Evolutionary conservation across 176 grass and related monocot species (phyloP).

Genomic region (Eremochloa ophiuroides): DNA sequence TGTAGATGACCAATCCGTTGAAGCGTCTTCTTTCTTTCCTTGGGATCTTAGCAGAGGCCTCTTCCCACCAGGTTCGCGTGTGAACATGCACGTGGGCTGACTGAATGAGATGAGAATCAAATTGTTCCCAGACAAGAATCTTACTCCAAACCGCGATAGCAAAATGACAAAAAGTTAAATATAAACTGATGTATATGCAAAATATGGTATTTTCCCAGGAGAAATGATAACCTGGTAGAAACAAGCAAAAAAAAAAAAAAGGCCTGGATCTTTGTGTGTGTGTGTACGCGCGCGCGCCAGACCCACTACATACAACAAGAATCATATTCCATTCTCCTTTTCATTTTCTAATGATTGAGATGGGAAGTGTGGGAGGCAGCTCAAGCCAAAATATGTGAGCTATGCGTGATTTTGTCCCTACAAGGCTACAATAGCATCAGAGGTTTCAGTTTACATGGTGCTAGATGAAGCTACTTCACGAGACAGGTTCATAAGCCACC

Average conservation of each 20-base stretch:
- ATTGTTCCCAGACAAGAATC: too few species aligned
- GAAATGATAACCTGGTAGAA: slow-evolving; percentile 2
- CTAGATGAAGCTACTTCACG: slow-evolving; percentile 34
- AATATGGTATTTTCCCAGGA: neutral
- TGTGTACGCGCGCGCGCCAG: neutral
- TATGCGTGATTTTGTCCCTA: slow-evolving; percentile 35
- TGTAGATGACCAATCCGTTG: too few species aligned
- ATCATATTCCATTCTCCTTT: slow-evolving; percentile 50
- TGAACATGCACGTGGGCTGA: too few species aligned
- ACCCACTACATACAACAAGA: slow-evolving; percentile 44
- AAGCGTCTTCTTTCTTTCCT: too few species aligned
- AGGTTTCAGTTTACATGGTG: slow-evolving; percentile 13
- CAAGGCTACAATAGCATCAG: neutral
- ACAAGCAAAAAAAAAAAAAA: slow-evolving; percentile 37
- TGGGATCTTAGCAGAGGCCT: too few species aligned
- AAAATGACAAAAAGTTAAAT: slow-evolving; percentile 20
- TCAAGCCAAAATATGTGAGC: slow-evolving; percentile 42
- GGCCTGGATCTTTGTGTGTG: slow-evolving; percentile 10
- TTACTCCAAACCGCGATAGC: too few species aligned
- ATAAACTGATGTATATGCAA: slow-evolving; percentile 25
- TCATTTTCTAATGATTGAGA: slow-evolving; percentile 52
- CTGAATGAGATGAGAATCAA: too few species aligned
- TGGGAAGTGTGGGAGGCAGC: slow-evolving; percentile 28
- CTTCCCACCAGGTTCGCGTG: too few species aligned
- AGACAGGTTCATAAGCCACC: slow-evolving; percentile 17